These are phyloP conservation scores for Pseudogymnoascus destructans DNA, from an alignment of 2,329 filamentous ascomycete species.

Conservation along the genomic window DNA sequence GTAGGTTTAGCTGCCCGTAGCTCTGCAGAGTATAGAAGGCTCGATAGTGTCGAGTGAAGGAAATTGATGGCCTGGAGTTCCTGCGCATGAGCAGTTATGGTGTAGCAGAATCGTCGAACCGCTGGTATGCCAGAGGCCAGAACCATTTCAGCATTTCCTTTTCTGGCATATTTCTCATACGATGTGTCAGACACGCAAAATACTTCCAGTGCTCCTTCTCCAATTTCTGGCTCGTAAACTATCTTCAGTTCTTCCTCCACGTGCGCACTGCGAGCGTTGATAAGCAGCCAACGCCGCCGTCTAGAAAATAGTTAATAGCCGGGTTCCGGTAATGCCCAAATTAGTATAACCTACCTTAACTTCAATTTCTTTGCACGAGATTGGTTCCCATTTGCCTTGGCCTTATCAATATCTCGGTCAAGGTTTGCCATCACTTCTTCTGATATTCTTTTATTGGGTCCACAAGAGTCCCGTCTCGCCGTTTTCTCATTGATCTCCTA, in stretches of 20 bases:
- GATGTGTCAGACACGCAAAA: slow-evolving; percentile 28
- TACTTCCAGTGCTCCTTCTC: slow-evolving; percentile 21
- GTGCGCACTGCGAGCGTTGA: slow-evolving; percentile 24
- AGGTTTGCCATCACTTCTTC: slow-evolving; percentile 17
- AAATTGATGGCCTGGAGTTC: slow-evolving; percentile 24
- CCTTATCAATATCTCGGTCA: slow-evolving; percentile 22
- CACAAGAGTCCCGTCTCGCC: slow-evolving; percentile 23
- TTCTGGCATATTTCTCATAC: slow-evolving; percentile 26
- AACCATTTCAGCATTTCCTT: slow-evolving; percentile 22
- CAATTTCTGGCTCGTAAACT: slow-evolving; percentile 20
- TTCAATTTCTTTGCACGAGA: slow-evolving; percentile 22
- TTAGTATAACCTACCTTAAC: slow-evolving; percentile 15
- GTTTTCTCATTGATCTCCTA: slow-evolving; percentile 24
- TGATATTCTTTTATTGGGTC: slow-evolving; percentile 18
- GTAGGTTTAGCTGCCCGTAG: slow-evolving; percentile 20
- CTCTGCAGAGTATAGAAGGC: slow-evolving; percentile 23
- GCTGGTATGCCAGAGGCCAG: slow-evolving; percentile 25
- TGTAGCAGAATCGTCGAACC: slow-evolving; percentile 27
- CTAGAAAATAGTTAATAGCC: slow-evolving; percentile 14
- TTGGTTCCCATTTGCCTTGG: slow-evolving; percentile 17
- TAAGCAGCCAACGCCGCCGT: slow-evolving; percentile 22
- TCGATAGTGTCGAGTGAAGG: slow-evolving; percentile 20
- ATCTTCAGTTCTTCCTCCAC: slow-evolving; percentile 22
- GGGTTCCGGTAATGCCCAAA: not conserved
- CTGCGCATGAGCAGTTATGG: slow-evolving; percentile 26